Evolutionary conservation across 2,329 filamentous ascomycete genomes (phyloP).

Genomic region (Ceratocystis alfenasii): DNA sequence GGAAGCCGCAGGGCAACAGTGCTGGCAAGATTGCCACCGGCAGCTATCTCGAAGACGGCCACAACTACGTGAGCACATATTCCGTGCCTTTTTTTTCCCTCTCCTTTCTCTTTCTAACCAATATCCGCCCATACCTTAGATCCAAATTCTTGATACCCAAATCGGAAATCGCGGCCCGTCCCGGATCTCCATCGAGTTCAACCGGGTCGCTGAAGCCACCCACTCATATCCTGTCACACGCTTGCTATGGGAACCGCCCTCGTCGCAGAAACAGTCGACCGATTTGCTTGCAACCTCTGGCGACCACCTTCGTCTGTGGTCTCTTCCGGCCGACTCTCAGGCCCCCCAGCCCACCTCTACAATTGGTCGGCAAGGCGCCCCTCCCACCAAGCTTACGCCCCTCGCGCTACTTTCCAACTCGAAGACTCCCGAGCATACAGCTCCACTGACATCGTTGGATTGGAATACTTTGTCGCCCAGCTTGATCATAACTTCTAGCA

Average conservation of each 20-base stretch:
- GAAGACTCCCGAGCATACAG: slow-evolving; percentile 95
- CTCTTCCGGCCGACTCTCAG: slow-evolving; percentile 57
- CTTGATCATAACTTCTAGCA: slow-evolving; percentile 95
- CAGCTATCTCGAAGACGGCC: slow-evolving; percentile 93
- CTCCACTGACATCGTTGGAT: slow-evolving; percentile 87
- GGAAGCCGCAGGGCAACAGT: slow-evolving; percentile 67
- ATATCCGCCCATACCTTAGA: slow-evolving; percentile 41
- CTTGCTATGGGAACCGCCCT: slow-evolving; percentile 90
- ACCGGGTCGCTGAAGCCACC: slow-evolving; percentile 87
- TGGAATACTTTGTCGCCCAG: slow-evolving; percentile 98
- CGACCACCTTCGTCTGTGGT: slow-evolving; percentile 89
- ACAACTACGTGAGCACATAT: slow-evolving; percentile 68
- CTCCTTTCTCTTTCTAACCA: not conserved
- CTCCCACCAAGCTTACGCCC: slow-evolving; percentile 72
- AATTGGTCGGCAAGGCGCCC: slow-evolving; percentile 48
- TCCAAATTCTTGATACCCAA: slow-evolving; percentile 91
- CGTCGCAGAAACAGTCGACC: slow-evolving; percentile 86
- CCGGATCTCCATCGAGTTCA: slow-evolving; percentile 74
- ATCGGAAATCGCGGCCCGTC: slow-evolving; percentile 58
- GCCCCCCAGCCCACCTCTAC: slow-evolving; percentile 50
- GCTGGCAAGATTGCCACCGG: slow-evolving; percentile 89
- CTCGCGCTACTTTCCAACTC: slow-evolving; percentile 90
- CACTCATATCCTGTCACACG: slow-evolving; percentile 96
- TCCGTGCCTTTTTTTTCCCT: slow-evolving; percentile 20
- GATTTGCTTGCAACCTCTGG: slow-evolving; percentile 91